Evolutionary conservation across 208 protist species (phyloP).

Genomic region (Naegleria lovaniensis): DNA sequence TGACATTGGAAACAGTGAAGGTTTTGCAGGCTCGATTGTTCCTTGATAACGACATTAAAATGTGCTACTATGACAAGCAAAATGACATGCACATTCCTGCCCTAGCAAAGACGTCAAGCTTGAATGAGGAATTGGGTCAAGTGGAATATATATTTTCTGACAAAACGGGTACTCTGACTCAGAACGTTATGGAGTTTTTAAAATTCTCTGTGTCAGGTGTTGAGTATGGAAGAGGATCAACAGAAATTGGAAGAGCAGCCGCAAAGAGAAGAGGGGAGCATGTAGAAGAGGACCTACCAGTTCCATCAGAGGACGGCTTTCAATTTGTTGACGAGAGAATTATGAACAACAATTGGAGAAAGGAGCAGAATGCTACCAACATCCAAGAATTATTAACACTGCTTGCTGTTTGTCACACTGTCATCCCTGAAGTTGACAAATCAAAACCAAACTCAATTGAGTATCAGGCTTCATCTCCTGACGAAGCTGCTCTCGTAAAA

Average conservation of each 20-base stretch:
- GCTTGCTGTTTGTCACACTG: slow-evolving; percentile 45
- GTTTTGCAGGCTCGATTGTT: slow-evolving; percentile 43
- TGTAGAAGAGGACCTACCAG: not conserved
- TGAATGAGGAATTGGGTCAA: slow-evolving; percentile 59
- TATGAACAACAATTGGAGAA: slow-evolving; percentile 15
- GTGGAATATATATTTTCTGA: slow-evolving; percentile 70
- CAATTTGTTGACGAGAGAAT: slow-evolving; percentile 8
- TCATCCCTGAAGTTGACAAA: slow-evolving; percentile 35
- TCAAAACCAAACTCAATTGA: not conserved
- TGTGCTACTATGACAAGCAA: slow-evolving; percentile 40
- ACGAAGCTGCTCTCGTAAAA: slow-evolving; percentile 81
- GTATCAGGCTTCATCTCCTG: slow-evolving; percentile 80
- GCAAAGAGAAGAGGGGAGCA: slow-evolving; percentile 10
- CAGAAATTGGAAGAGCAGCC: slow-evolving; percentile 29
- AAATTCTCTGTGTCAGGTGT: slow-evolving; percentile 44
- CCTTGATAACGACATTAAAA: slow-evolving; percentile 54
- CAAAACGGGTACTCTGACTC: slow-evolving; percentile 76
- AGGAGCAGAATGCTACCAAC: not conserved
- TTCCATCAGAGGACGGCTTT: not conserved
- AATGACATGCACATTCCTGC: slow-evolving; percentile 25
- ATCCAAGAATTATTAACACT: not conserved
- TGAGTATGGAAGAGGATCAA: slow-evolving; percentile 31
- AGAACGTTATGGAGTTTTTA: slow-evolving; percentile 66
- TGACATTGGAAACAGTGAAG: slow-evolving; percentile 62
- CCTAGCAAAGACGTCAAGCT: slow-evolving; percentile 23